A percentile compares a stretch with the other conserved stretches of the same genome.
phyloP scores from a whole-genome alignment of 2,329 filamentous ascomycete genomes.

The Dendryphion nanum region DNA sequence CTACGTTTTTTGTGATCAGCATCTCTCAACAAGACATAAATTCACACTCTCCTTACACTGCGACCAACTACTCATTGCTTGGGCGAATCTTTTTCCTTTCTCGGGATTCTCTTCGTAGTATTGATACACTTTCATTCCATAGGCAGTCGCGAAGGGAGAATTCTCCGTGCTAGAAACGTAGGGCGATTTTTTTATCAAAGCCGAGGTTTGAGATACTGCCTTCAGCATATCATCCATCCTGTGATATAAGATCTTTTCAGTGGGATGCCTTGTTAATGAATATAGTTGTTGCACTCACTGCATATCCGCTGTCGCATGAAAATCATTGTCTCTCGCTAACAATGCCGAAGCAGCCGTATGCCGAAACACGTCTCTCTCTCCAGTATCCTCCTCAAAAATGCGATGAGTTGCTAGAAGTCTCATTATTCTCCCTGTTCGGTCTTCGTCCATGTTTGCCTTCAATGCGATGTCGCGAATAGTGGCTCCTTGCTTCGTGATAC shows the following conservation, averaged over 20 bases:
- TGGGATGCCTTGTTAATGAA: no score
- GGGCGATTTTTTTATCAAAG: conserved; percentile 8
- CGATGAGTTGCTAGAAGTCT: conserved; percentile 6
- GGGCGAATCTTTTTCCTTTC: conserved; percentile 23
- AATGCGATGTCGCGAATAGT: conserved; percentile 5
- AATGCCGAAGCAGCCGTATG: conserved; percentile 10
- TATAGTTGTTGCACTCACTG: neutral
- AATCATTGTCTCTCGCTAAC: neutral
- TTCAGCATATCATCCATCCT: conserved; percentile 24
- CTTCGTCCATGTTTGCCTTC: conserved; percentile 5
- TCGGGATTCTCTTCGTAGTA: conserved; percentile 26
- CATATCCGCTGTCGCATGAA: neutral
- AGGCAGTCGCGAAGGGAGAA: conserved; percentile 15
- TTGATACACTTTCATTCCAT: conserved; percentile 21
- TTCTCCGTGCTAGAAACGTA: conserved; percentile 3
- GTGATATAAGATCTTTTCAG: no score
- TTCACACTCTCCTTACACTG: conserved; percentile 5
- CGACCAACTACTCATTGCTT: conserved; percentile 25
- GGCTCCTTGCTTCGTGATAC: neutral
- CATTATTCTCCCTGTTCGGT: conserved; percentile 3
- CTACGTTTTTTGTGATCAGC: conserved; percentile 2
- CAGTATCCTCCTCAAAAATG: conserved; percentile 6
- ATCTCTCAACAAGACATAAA: neutral
- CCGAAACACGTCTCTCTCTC: conserved; percentile 3
- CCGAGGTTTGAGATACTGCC: conserved; percentile 20